Evolutionary conservation across 202 grass and related monocot genomes (phyloP).

Genomic region (Bolboschoenoplectus hybrid): DNA sequence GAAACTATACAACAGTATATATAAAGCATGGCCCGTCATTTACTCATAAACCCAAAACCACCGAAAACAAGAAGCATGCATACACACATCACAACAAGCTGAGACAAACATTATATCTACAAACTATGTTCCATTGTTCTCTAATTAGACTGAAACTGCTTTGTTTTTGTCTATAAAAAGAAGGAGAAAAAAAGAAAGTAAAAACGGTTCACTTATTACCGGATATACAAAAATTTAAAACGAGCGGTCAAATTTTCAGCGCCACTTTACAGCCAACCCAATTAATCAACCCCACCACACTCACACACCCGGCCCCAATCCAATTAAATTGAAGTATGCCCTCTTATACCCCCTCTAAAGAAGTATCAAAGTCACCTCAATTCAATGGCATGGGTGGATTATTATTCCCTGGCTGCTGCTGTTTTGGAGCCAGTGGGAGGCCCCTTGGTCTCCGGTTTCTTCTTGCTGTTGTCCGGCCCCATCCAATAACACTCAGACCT

Average conservation of each 20-base stretch:
- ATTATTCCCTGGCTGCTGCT: slow-evolving; percentile 40
- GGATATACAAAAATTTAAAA: slow-evolving; percentile 40
- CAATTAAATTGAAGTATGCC: slow-evolving; percentile 57
- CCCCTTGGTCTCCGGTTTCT: slow-evolving; percentile 70
- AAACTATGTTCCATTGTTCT: slow-evolving; percentile 37
- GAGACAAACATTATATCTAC: slow-evolving; percentile 12
- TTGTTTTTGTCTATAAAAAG: slow-evolving; percentile 30
- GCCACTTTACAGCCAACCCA: slow-evolving; percentile 25
- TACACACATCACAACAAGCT: slow-evolving; percentile 13
- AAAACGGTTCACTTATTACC: slow-evolving; percentile 37
- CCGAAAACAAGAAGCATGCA: background rate
- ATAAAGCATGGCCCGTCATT: background rate
- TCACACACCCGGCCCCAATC: slow-evolving; percentile 13
- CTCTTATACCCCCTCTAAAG: slow-evolving; percentile 43
- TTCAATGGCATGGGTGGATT: slow-evolving; percentile 25
- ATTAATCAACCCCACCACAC: slow-evolving; percentile 18
- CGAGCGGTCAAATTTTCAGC: slow-evolving; percentile 10
- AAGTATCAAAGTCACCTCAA: slow-evolving; percentile 32
- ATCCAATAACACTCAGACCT: slow-evolving; percentile 64
- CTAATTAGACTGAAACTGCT: slow-evolving; percentile 37
- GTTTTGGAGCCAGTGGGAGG: slow-evolving; percentile 28
- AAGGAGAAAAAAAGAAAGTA: slow-evolving; percentile 17
- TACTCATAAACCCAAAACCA: slow-evolving; percentile 27
- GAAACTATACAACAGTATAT: slow-evolving; percentile 15
- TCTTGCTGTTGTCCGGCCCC: slow-evolving; percentile 77